Evolutionary conservation across 169 alveolate species (phyloP).

Genomic region (Neospora caninum): DNA sequence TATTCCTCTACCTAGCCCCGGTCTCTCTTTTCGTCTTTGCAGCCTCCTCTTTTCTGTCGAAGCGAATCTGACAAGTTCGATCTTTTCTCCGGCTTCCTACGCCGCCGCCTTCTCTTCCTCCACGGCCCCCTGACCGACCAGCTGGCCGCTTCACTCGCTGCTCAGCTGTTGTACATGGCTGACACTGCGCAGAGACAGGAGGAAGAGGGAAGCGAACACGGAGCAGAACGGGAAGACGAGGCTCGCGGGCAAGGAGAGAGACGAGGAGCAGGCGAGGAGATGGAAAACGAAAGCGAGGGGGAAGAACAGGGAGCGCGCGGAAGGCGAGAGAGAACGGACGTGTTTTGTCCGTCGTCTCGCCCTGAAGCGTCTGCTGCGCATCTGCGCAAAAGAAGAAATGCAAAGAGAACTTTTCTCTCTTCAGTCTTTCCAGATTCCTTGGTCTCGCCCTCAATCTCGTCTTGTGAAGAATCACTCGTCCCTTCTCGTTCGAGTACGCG

Average conservation of each 20-base stretch:
- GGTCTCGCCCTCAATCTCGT: too few relatives aligned
- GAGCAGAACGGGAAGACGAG: not conserved
- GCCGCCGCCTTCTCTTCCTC: not conserved
- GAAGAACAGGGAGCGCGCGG: not conserved
- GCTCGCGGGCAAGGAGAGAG: not conserved
- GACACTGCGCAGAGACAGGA: not conserved
- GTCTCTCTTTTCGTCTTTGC: too few relatives aligned
- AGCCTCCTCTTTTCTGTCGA: too few relatives aligned
- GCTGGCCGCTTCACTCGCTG: not conserved
- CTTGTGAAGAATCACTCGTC: too few relatives aligned
- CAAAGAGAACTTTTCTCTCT: not conserved
- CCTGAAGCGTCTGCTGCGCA: not conserved
- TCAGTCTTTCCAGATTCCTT: not conserved
- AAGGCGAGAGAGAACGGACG: not conserved
- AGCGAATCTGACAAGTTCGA: not conserved
- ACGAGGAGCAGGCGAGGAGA: not conserved
- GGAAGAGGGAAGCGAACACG: not conserved
- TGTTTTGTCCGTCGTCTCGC: not conserved
- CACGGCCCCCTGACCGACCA: not conserved
- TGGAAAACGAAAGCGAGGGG: not conserved
- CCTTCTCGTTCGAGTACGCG: too few relatives aligned
- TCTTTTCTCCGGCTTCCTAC: not conserved
- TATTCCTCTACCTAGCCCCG: too few relatives aligned
- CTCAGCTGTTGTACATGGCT: not conserved
- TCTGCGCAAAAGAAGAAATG: not conserved